phyloP scores from a whole-genome alignment of 768 basidiomycete genomes.

The Tricholoma flavovirens region DNA sequence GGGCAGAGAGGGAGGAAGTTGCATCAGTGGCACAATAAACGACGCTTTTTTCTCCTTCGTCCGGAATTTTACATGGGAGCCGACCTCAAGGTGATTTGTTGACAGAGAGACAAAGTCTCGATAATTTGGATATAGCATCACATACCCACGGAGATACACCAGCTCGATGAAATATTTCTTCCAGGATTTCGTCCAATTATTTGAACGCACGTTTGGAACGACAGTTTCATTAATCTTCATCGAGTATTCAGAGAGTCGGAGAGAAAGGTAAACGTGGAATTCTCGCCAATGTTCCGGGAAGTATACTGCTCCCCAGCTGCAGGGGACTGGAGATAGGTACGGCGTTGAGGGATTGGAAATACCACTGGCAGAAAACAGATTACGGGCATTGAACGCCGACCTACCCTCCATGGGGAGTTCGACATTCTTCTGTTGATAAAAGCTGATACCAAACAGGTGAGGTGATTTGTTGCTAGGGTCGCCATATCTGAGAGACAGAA shows the following conservation, averaged over 20 bases:
- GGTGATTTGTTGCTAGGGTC: conserved; percentile 30
- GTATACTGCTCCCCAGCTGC: conserved; percentile 90
- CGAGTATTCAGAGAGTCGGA: conserved; percentile 55
- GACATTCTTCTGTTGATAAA: conserved; percentile 82
- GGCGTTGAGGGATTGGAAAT: conserved; percentile 49
- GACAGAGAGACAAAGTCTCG: conserved; percentile 66
- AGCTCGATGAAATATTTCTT: conserved; percentile 89
- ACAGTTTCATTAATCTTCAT: conserved; percentile 39
- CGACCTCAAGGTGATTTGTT: conserved; percentile 86
- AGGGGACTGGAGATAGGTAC: conserved; percentile 82
- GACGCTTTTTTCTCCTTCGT: conserved; percentile 54
- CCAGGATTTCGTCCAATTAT: conserved; percentile 79
- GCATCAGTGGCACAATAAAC: conserved; percentile 71
- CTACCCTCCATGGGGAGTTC: conserved; percentile 69
- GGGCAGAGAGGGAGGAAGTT: conserved; percentile 24
- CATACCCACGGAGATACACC: conserved; percentile 73
- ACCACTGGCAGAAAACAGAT: conserved; percentile 41
- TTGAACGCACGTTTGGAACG: conserved; percentile 75
- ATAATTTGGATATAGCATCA: conserved; percentile 89
- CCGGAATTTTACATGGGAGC: conserved; percentile 66
- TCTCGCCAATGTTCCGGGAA: conserved; percentile 88
- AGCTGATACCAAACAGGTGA: conserved; percentile 70
- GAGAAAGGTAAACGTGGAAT: conserved; percentile 71
- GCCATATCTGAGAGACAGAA: conserved; percentile 49
- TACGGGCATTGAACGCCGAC: conserved; percentile 58